Evolutionary conservation across 2,329 filamentous ascomycete species (phyloP), one percentile per base, ranked within the genome.

Genomic region (Colletotrichum brevisporum): DNA sequence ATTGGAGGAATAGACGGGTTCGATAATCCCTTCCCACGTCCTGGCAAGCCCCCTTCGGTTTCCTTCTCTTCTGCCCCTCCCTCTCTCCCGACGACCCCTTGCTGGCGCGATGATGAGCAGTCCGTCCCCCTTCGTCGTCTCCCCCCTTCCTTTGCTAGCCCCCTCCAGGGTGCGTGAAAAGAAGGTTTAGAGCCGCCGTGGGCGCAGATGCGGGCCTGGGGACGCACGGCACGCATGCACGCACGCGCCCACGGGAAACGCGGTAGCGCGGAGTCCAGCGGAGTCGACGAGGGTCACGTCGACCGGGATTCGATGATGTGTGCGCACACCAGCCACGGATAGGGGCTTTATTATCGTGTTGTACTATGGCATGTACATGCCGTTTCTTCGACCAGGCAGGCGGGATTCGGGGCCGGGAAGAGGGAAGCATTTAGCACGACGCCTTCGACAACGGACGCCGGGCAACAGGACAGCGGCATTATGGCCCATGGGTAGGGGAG

Each of bases 171-270:
- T 52, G 18, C 51, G 58, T 63, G 58, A 36, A 67, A 67, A 67
- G 51, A 67, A 63, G 64, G 58, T 67, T 67, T 57, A 52, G 64
- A 67, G 64, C 64, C 58, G 58, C 51, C 51, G 64, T 56, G 64
- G 43, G 52, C 56, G 52, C 24, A 67, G 57, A 50, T 67, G 51
- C 51, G 43, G 58, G 36, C 21, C 39, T 50, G 27, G 56, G 24
- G 31, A 60, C 31, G 56, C 56, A 59, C 26, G 56, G 56, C 56
- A 59, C 56, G 45, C 56, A 67, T 27, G 52, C 53, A 43, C 41
- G 41, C 36, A 47, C 45, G 41, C 55, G 31, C 39, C 31, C 61
- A 47, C 26, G 39, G 39, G 62, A 45, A 58, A n/a, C 43, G 55
- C 56, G 56, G 48, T 10, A 51, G 31, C 58, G 45, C 58, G 58